Evolutionary conservation across 2,329 filamentous ascomycete species (phyloP), one percentile per base, ranked within the genome.

Genomic region (Sarocladium oryzae): DNA sequence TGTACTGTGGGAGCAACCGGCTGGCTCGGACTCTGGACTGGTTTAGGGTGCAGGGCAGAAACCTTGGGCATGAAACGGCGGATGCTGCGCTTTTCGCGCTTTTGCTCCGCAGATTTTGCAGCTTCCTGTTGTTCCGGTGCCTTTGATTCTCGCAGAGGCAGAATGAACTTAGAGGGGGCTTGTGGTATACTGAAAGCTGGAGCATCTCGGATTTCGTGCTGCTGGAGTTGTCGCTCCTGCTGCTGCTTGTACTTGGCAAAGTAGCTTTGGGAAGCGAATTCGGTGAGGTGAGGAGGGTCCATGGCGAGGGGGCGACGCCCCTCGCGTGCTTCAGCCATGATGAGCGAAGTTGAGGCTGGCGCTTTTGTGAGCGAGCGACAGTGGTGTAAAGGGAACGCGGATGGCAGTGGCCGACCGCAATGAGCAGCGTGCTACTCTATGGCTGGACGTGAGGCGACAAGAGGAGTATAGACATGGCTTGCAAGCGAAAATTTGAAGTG

Each of bases 181-280:
- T 49, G 46, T 5, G 46, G 46, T 11, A 36, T 49, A 20, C 11
- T 49, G 32, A 26, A 23, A 8, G 40, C 20, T 11, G 46, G 30
- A 15, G 46, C 32, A 49, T 49, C 46, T 18, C 28, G 23, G 20
- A 37, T 32, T 26, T 49, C 46, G 33, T 53, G 46, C 11, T 54
- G 55, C 40, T 56, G 57, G 16, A 61, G 63, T 20, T 56, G 61
- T 52, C 70, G 69, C 56, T 68, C 63, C 57, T 73, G 72, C 16
- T 68, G 69, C 56, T 67, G 71, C 26, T 76, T 68, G 54, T 84
- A 65, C 66, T 85, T 85, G 51, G 76, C 75, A 57, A 84, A 81
- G 61, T 82, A 85, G 56, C 78, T 78, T 65, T 79, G 73, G 40
- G 82, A 85, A 55, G 80, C 82, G 67, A 85, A 85, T 64, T 85